These are phyloP conservation scores for Lactarius indigo DNA, from an alignment of 768 basidiomycete species.

Conservation along the genomic window DNA sequence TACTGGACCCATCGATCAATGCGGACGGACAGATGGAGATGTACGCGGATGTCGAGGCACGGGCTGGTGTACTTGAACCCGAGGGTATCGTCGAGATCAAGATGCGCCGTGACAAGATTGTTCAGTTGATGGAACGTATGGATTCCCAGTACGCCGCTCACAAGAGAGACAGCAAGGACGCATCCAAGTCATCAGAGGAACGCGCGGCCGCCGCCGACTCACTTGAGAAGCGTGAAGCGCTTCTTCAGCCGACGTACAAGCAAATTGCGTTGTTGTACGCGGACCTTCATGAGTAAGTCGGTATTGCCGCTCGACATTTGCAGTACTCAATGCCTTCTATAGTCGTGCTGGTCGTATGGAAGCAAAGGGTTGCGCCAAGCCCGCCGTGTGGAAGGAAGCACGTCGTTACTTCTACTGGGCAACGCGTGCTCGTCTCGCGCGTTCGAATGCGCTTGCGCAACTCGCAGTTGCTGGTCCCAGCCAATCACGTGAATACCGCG, in stretches of 20 bases:
- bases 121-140: conserved; percentile 88
- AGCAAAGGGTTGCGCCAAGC: conserved; percentile 91
- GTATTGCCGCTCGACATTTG: neutral
- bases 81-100: conserved; percentile 98
- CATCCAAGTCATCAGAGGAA: conserved; percentile 68
- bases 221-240: conserved; percentile 70
- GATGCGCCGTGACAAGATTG: conserved; percentile 92
- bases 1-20: conserved; percentile 97
- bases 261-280: conserved; percentile 93
- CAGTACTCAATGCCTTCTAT: conserved; percentile 14
- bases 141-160: conserved; percentile 78
- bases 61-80: conserved; percentile 94
- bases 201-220: conserved; percentile 64
- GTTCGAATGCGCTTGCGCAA: conserved; percentile 56
- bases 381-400: conserved; percentile 83
- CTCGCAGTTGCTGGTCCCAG: conserved; percentile 72
- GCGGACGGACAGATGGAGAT: conserved; percentile 92
- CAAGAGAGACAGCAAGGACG: conserved; percentile 77
- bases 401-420: conserved; percentile 94
- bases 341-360: conserved; percentile 96
- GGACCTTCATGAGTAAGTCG: conserved; percentile 87
- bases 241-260: conserved; percentile 86
- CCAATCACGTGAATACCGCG: conserved; percentile 62
- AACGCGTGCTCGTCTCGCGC: conserved; percentile 75
- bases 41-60: conserved; percentile 95